Evolutionary conservation across 805 yeast genomes (phyloP), one percentile per base, ranked within the genome.

Genomic region (Tetrapisispora namnaoensis): DNA sequence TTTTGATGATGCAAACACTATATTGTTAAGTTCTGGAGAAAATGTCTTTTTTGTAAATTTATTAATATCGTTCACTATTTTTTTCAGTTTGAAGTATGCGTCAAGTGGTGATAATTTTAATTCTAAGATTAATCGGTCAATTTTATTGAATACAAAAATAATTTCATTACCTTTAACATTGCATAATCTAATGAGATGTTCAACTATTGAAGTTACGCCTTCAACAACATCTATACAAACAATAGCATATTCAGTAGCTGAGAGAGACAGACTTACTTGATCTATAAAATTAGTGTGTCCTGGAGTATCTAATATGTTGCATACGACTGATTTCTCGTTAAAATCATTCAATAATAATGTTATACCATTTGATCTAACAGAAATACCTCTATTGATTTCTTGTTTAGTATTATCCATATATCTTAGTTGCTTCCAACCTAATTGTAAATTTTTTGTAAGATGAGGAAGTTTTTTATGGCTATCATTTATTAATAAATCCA

Each of bases 251-350:
- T 93, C 97, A 0, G 76, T 75, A 0, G 82, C 70, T 21, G 77
- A 63, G 10, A 81, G 63, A 0, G 85, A 75, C 0, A 77, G 73
- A 0, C 78, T 73, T 4, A 79, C 67, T 55, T 93, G 97, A 60
- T 88, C 96, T 28, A 72, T 67, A 59, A 93, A 93, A 59, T 88
- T 82, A 0, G 78, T 76, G 65, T 93, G 98, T 0, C 99, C 99
- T 0, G 99, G 99, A 0, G 95, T 72, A 58, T 95, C 99, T 0
- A 88, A 54, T 0, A 90, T 52, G 58, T 84, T 86, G 20, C 82
- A 57, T 0, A 78, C 77, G 17, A 69, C 65, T 0, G 95, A 82
- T 52, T 76, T 78, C 1, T 72, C 76, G 16, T 66, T 66, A 28
- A 77, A 52, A 58, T 79, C 78, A 0, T 75, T 77, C 16, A 83